Percentiles rank a stretch among this genome's conserved stretches.
Evolutionary conservation across 305 asterid species (phyloP).

Genomic region (Coffea humblotiana): DNA sequence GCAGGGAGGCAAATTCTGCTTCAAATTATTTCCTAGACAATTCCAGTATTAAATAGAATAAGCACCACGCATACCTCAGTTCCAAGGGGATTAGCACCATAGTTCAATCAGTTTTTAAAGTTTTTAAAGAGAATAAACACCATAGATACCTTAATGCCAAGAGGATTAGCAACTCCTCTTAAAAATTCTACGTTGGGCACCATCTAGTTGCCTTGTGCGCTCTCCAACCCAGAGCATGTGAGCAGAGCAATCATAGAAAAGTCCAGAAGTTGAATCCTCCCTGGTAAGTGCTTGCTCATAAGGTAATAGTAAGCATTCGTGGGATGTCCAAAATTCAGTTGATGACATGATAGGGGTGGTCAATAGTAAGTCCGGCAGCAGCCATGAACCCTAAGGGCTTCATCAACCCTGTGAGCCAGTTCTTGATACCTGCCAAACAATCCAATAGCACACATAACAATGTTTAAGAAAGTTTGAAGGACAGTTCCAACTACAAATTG

Average conservation of each 20-base stretch:
- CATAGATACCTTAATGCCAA: slow-evolving; percentile 67
- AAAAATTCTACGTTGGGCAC: slow-evolving; percentile 79
- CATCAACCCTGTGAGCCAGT: slow-evolving; percentile 83
- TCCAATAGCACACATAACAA: slow-evolving; percentile 10
- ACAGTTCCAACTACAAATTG: not conserved
- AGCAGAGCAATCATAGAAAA: slow-evolving; percentile 77
- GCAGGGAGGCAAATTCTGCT: not conserved
- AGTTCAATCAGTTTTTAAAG: not conserved
- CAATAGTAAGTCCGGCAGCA: slow-evolving; percentile 77
- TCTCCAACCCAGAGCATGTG: slow-evolving; percentile 93
- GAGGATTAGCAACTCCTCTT: slow-evolving; percentile 78
- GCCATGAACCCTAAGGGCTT: slow-evolving; percentile 87
- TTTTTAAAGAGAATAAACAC: not conserved
- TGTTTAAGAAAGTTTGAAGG: not conserved
- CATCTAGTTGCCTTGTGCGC: slow-evolving; percentile 77
- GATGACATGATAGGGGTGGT: slow-evolving; percentile 84
- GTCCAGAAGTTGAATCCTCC: slow-evolving; percentile 74
- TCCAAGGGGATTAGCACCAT: slow-evolving; percentile 66
- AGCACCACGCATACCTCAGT: slow-evolving; percentile 49
- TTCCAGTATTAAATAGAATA: too few relatives aligned
- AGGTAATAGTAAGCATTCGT: slow-evolving; percentile 74
- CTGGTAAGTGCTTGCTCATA: slow-evolving; percentile 81
- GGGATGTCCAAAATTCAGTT: slow-evolving; percentile 88
- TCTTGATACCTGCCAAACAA: slow-evolving; percentile 61
- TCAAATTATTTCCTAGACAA: not conserved